These are phyloP conservation scores for Clarireedia monteithiana DNA, from an alignment of 2,329 filamentous ascomycete genomes.

Conservation along the genomic window DNA sequence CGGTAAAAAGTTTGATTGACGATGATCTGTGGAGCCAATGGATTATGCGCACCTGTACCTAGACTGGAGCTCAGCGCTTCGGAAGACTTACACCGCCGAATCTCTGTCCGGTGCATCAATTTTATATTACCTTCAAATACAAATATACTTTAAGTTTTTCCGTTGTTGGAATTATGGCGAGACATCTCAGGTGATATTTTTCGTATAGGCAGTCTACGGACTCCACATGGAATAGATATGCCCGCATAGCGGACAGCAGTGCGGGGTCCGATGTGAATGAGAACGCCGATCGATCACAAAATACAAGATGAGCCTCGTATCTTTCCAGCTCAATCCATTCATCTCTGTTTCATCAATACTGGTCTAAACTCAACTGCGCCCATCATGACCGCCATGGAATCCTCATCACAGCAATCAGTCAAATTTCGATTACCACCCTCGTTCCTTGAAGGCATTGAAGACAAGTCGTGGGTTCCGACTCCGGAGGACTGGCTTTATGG, in stretches of 20 bases:
- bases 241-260: too few species aligned
- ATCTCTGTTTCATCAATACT: too few species aligned
- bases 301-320: neutral
- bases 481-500: slow-evolving; percentile 3
- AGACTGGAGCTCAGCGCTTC: neutral
- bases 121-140: too few species aligned
- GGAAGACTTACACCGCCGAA: too few species aligned
- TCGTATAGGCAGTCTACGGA: too few species aligned
- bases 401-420: neutral
- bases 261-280: neutral
- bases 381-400: neutral
- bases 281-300: neutral
- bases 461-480: neutral
- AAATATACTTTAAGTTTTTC: too few species aligned
- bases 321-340: too few species aligned
- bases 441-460: neutral
- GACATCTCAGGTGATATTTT: too few species aligned
- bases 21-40: slow-evolving; percentile 1
- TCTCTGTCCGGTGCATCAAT: too few species aligned
- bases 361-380: too few species aligned
- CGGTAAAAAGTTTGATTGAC: neutral
- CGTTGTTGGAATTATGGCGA: too few species aligned
- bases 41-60: neutral
- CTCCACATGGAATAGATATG: too few species aligned
- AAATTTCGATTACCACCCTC: neutral